Evolutionary conservation across 495 filamentous ascomycete genomes (phyloP).

Genomic region (Neurospora sublineolata): DNA sequence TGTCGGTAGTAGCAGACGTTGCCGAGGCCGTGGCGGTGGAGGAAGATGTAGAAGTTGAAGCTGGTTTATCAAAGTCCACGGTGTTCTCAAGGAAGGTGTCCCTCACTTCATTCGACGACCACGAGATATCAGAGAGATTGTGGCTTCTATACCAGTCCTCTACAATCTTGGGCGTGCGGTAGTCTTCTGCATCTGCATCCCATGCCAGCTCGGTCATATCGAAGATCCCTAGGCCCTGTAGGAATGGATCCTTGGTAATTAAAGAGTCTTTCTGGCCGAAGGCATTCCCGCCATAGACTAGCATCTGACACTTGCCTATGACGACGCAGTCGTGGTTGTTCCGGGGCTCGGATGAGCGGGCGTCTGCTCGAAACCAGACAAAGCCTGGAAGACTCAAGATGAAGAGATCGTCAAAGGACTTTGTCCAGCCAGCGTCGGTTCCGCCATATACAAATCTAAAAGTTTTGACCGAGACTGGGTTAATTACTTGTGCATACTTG

Average conservation of each 20-base stretch:
- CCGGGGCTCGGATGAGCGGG: constrained; percentile 7
- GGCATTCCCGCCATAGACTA: constrained; percentile 1
- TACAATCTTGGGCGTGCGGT: constrained; percentile 20
- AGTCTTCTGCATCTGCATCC: constrained; percentile 26
- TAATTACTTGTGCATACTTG: too few species aligned
- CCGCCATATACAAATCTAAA: constrained; percentile 27
- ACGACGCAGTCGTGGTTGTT: constrained; percentile 21
- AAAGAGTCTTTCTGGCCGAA: too few species aligned
- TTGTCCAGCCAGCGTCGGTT: constrained; percentile 4
- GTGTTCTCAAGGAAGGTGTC: too few species aligned
- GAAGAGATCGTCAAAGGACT: constrained; percentile 20
- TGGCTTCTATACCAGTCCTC: constrained; percentile 16
- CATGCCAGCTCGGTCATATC: constrained; percentile 31
- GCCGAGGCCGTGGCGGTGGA: not conserved
- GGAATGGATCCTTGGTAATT: constrained; percentile 21
- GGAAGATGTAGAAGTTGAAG: too few species aligned
- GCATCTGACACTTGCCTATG: constrained; percentile 29
- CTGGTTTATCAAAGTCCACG: too few species aligned
- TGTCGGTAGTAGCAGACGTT: not conserved
- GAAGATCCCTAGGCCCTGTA: constrained; percentile 28
- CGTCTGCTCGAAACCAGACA: constrained; percentile 22
- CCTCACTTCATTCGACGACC: too few species aligned
- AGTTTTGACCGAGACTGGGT: too few species aligned
- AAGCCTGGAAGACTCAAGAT: constrained; percentile 37
- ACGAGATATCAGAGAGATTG: too few species aligned